Evolutionary conservation across 768 basidiomycete genomes (phyloP), one percentile per base, ranked within the genome.

Genomic region (Termitomyces sp.): DNA sequence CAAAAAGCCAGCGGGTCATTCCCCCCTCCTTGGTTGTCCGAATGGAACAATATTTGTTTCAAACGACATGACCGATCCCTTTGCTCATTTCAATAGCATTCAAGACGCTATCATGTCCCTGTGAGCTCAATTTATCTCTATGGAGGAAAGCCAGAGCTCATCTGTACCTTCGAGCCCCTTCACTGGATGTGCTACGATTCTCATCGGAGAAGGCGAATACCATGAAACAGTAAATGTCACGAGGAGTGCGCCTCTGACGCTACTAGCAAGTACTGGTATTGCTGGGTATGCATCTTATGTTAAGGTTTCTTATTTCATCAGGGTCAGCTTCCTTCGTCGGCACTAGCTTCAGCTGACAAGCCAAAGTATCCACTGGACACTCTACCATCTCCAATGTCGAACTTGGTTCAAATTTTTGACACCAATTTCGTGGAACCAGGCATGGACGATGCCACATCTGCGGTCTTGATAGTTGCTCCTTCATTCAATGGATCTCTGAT

Each of bases 11-110:
- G 49, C 58, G 0, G 64, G 67, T 0, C 47, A 65, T 3, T 79
- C 80, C 3, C 78, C 84, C 16, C 68, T 85, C 11, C 18, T 54
- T 1, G 83, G 81, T 9, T 87, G 86, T 63, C 82, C 83, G 0
- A n/a, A 59, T 6, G 83, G 81, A 10, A 87, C 85, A 0, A 68
- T 87, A 3, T 86, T 78, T 56, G 85, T 87, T 22, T 85, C 83
- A 1, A 66, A 70, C 44, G 64, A 77, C 41, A 58, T 67, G 33
- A 78, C 66, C 5, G 78, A 86, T 63, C 56, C 65, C 0, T 68
- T 68, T 49, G 79, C 84, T 0, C 56, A 74, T 26, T 86, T 83
- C 48, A 71, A 65, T 16, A 76, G 62, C 26, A 70, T 87, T 3
- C 86, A 88, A 65, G 73, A 76, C 13, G 85, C 86, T 9, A 71